These are phyloP conservation scores for Verbascum thapsus DNA, from an alignment of 257 asterid species.

Conservation along the genomic window DNA sequence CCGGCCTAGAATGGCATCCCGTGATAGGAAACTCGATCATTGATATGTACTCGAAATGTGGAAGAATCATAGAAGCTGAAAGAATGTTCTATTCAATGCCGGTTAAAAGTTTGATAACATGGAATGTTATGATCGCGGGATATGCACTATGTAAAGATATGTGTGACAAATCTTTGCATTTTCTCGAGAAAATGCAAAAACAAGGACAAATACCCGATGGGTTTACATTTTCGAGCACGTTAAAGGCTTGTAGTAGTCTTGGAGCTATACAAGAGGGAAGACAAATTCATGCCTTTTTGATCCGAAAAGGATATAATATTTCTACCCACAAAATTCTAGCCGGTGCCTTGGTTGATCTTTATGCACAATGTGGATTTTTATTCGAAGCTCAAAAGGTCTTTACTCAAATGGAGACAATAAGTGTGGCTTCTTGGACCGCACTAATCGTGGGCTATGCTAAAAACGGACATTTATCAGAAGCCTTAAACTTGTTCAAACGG, in stretches of 20 bases:
- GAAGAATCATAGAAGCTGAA: constrained; percentile 49
- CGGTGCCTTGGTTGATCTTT: constrained; percentile 62
- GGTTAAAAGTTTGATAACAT: constrained; percentile 40
- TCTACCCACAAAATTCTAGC: constrained; percentile 42
- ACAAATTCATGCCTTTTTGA: constrained; percentile 57
- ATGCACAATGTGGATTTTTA: constrained; percentile 51
- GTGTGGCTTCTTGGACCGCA: constrained; percentile 53
- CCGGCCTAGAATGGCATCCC: constrained; percentile 48
- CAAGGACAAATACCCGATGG: constrained; percentile 56
- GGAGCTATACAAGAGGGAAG: constrained; percentile 58
- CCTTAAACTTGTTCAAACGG: constrained; percentile 54
- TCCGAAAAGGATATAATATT: constrained; percentile 45
- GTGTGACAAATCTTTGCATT: constrained; percentile 42
- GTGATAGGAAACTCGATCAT: constrained; percentile 58
- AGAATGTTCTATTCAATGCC: constrained; percentile 45
- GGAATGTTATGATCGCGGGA: constrained; percentile 67
- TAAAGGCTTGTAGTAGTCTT: constrained; percentile 58
- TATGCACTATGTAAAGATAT: constrained; percentile 36
- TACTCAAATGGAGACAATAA: constrained; percentile 40
- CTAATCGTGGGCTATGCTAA: constrained; percentile 55
- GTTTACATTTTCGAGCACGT: constrained; percentile 56
- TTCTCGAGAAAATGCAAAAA: constrained; percentile 49
- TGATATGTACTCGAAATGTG: constrained; percentile 60
- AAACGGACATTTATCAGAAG: constrained; percentile 40
- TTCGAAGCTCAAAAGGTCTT: constrained; percentile 47